Evolutionary conservation across 441 rosid species (phyloP).

Genomic region (Erodium chrysanthum): DNA sequence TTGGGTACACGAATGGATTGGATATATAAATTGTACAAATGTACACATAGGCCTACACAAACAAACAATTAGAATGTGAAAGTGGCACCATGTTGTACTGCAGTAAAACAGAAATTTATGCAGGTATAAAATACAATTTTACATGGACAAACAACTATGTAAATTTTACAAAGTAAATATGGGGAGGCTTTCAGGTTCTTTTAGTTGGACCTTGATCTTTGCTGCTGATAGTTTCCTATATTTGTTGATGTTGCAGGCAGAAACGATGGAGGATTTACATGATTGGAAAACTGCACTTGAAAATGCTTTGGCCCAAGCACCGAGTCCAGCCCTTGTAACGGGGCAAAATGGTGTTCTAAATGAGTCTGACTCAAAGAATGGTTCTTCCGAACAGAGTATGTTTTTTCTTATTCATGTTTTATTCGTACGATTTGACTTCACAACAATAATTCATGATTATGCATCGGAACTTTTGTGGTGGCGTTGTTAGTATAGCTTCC

Average conservation of each 20-base stretch:
- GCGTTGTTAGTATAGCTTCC: background rate
- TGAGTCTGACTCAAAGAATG: conserved; percentile 41
- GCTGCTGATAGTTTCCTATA: conserved; percentile 12
- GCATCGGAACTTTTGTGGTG: background rate
- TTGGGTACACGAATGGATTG: background rate
- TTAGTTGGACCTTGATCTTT: conserved; percentile 9
- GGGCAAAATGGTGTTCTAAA: conserved; percentile 21
- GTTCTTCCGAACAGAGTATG: conserved; percentile 48
- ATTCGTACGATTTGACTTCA: conserved; percentile 6
- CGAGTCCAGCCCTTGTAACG: conserved; percentile 49
- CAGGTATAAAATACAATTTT: background rate
- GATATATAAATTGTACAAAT: background rate
- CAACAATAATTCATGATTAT: background rate
- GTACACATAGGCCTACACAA: background rate
- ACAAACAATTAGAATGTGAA: background rate
- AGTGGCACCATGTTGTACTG: background rate
- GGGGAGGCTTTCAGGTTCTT: background rate
- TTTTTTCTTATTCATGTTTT: conserved; percentile 13
- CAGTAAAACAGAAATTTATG: background rate
- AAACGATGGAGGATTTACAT: conserved; percentile 74
- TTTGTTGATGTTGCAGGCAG: conserved; percentile 53
- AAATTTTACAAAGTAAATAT: too few species aligned
- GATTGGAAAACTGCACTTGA: conserved; percentile 95
- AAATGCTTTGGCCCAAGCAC: conserved; percentile 84
- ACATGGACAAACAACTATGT: background rate